These are phyloP conservation scores for Fraxinus xanthoxyloides DNA, from an alignment of 305 asterid genomes.

Conservation along the genomic window DNA sequence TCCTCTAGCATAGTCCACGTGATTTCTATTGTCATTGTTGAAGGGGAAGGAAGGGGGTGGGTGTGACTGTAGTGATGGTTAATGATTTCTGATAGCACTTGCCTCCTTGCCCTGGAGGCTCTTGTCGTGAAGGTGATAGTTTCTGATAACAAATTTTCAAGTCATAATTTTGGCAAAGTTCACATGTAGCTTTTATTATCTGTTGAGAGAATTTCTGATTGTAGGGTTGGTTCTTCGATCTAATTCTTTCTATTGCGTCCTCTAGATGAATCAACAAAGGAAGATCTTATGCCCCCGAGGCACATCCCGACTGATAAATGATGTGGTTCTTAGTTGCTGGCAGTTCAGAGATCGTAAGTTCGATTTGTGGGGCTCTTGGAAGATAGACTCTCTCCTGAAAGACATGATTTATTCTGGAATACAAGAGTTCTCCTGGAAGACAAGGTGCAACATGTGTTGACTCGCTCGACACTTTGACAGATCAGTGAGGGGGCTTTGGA, in stretches of 20 bases:
- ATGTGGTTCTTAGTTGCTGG: no score
- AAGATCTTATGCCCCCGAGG: no score
- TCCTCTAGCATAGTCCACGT: background rate
- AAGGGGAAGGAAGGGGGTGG: background rate
- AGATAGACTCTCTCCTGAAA: no score
- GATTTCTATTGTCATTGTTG: background rate
- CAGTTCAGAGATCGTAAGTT: no score
- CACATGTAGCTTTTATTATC: background rate
- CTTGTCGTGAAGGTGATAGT: background rate
- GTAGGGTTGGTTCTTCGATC: constrained; percentile 3
- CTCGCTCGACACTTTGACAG: no score
- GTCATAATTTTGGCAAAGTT: background rate
- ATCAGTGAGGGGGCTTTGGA: no score
- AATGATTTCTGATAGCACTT: background rate
- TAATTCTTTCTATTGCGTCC: constrained; percentile 20
- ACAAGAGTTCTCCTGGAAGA: no score
- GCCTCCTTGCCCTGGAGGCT: background rate
- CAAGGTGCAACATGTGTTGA: no score
- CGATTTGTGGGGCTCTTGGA: no score
- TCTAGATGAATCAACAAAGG: constrained; percentile 64
- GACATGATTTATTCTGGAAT: no score
- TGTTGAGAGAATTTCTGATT: background rate
- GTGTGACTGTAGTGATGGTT: background rate
- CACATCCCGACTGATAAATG: no score
- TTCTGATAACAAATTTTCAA: background rate